Evolutionary conservation across 768 basidiomycete species (phyloP).

Genomic region (Boletus rubropictus): DNA sequence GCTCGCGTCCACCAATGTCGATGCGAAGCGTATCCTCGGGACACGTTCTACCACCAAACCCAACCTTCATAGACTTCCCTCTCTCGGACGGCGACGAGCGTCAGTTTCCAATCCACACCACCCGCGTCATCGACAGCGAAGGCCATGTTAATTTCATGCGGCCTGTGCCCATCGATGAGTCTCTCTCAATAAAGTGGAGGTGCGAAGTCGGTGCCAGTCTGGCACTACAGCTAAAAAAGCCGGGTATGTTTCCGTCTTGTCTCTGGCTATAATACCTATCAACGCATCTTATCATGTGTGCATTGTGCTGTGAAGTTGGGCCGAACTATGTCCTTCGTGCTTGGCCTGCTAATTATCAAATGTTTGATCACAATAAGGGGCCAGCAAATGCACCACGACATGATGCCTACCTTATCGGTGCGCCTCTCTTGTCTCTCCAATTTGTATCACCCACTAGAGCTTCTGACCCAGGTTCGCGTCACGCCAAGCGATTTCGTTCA

Average conservation of each 20-base stretch:
- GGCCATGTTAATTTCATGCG: constrained; percentile 73
- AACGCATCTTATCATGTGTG: neutral
- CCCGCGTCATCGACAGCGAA: constrained; percentile 46
- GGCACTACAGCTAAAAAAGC: constrained; percentile 41
- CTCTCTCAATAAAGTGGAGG: constrained; percentile 56
- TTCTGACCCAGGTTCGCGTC: constrained; percentile 33
- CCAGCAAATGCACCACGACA: constrained; percentile 48
- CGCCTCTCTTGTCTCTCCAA: constrained; percentile 7
- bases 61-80: constrained; percentile 53
- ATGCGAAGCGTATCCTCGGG: constrained; percentile 10
- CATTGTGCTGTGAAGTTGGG: constrained; percentile 24
- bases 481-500: constrained; percentile 61
- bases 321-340: constrained; percentile 52
- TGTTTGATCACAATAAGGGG: constrained; percentile 77
- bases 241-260: constrained; percentile 37
- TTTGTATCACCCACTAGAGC: neutral
- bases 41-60: constrained; percentile 43
- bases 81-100: constrained; percentile 52
- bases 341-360: constrained; percentile 64
- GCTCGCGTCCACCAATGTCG: constrained; percentile 19
- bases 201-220: constrained; percentile 35
- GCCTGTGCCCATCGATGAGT: constrained; percentile 45
- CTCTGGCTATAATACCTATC: neutral
- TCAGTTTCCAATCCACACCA: constrained; percentile 56
- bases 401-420: constrained; percentile 77